Base-by-base conservation (phyloP, 208 protist genomes). In the Tetramitus jugosus region DNA sequence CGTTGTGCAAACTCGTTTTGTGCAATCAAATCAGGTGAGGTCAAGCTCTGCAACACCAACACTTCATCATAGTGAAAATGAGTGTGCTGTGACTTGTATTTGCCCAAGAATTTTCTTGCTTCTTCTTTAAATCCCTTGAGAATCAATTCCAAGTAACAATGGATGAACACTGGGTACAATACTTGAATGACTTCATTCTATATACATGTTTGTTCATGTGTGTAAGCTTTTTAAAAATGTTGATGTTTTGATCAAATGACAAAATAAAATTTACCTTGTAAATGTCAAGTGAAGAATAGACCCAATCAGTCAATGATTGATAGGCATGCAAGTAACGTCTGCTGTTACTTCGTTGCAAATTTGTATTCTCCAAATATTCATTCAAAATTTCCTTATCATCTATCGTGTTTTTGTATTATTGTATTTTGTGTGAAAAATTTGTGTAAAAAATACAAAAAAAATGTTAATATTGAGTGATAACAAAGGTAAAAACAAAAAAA, bases 91-190 rank as follows among this genome's bases (percentile, higher is more conserved):
- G 40, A 43, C n/a, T 74, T 74, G 26, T 74, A 74, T n/a, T 74
- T 74, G 17, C 35, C 53, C 23, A 74, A 74, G 26, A 74, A 74
- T 23, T 74, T 53, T 53, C 42, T 53, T 37, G 67, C 39, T 74
- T 74, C 67, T 4, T 77, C 46, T 26, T 20, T 56, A 40, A 42
- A 52, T 33, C 42, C 46, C 23, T 69, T 77, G 8, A 0, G 8
- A 13, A 77, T 31, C 7, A 77, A 17, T 56, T 77, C 74, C 17
- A 77, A 53, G 61, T 71, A 77, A 60, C 46, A 77, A 37, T 77
- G 74, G 37, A 77, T 46, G 40, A 77, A 77, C 0, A 77, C 40
- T 61, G 74, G 74, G 42, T 77, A 77, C 7, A 77, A 77, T 23
- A 77, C 46, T 71, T 71, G 61, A 42, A 77, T 52, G 3, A 77